Base-by-base conservation (phyloP, 768 basidiomycete genomes). In the Tricholoma hemisulphureum region DNA sequence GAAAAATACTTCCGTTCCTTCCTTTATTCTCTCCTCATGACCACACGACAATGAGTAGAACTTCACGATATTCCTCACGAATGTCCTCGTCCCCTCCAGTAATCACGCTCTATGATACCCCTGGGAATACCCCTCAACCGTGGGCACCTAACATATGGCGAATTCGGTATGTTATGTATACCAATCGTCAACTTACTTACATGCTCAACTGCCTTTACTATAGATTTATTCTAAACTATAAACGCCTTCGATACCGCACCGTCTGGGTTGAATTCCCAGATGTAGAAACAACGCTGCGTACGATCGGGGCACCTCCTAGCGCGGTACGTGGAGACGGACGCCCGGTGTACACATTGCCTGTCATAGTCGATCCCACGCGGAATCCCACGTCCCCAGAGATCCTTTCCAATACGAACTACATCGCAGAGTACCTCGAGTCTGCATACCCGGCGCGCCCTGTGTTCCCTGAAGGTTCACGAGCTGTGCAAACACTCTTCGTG, bases 81-180 rank as follows among this genome's bases (percentile, higher is more conserved):
- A 61, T 67, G 14, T 58, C 59, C 29, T 58, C 61, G 43, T 63
- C 68, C 23, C 71, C 72, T 18, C 82, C 85, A 11, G 71, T 75
- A 48, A 85, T 91, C 58, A 83, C 76, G 14, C 74, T 91, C 14
- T 91, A 89, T 66, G 89, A 91, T 60, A 77, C 85, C 20, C 83
- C 80, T 31, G 84, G 86, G 9, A 76, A 76, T 50, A 77, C 76
- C 8, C 76, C 83, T 2, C 84, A 87, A 53, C 80, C 88, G n/a
- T 91, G 88, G 88, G 84, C 85, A 52, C 89, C 89, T 26, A 88
- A 87, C 60, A 79, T 87, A 26, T 90, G 88, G 88, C 78, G 86
- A 43, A 80, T 91, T 60, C 75, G 89, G 87, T 85, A 53, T 29
- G 74, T 55, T 14, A 37, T 18, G 4, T 43, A 13, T 54, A 21